Conservation (phyloP, 23 red algal genomes). For the Gracilariopsis chorda region DNA sequence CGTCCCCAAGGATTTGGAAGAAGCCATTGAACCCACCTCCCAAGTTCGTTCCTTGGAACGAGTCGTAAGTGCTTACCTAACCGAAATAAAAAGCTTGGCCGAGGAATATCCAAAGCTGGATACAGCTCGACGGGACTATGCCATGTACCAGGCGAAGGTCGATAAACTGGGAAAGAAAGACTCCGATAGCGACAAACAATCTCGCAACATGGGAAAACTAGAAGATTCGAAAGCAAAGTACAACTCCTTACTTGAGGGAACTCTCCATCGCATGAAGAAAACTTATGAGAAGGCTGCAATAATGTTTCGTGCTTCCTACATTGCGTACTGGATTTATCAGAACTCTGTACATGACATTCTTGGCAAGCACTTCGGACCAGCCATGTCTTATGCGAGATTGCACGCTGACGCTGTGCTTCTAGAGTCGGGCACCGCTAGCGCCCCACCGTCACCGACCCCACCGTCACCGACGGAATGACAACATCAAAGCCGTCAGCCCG, state of each 20-base stretch:
- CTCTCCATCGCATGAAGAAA: slow-evolving; percentile 39
- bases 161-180: slow-evolving; percentile 68
- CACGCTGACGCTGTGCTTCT: not conserved
- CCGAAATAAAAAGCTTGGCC: slow-evolving; percentile 37
- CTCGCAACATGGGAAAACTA: slow-evolving; percentile 54
- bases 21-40: slow-evolving; percentile 4
- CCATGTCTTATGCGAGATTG: slow-evolving; percentile 13
- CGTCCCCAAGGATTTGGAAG: slow-evolving; percentile 8
- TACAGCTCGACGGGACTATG: slow-evolving; percentile 37
- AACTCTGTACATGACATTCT: slow-evolving; percentile 16
- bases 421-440: not conserved
- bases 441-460: not conserved
- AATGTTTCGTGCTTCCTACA: slow-evolving; percentile 55
- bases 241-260: slow-evolving; percentile 22
- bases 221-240: slow-evolving; percentile 62
- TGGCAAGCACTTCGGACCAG: slow-evolving; percentile 11
- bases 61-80: slow-evolving; percentile 55
- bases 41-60: slow-evolving; percentile 15
- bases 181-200: slow-evolving; percentile 32
- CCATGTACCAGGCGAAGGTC: slow-evolving; percentile 66
- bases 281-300: slow-evolving; percentile 39
- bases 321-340: slow-evolving; percentile 58
- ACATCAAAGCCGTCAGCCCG: too few species aligned
- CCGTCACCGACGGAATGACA: too few species aligned
- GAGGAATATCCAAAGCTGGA: slow-evolving; percentile 27